A percentile compares a stretch with the other conserved stretches of the same genome.
phyloP scores from a whole-genome alignment of 2,329 filamentous ascomycete genomes.

The Pseudogymnoascus sp. region DNA sequence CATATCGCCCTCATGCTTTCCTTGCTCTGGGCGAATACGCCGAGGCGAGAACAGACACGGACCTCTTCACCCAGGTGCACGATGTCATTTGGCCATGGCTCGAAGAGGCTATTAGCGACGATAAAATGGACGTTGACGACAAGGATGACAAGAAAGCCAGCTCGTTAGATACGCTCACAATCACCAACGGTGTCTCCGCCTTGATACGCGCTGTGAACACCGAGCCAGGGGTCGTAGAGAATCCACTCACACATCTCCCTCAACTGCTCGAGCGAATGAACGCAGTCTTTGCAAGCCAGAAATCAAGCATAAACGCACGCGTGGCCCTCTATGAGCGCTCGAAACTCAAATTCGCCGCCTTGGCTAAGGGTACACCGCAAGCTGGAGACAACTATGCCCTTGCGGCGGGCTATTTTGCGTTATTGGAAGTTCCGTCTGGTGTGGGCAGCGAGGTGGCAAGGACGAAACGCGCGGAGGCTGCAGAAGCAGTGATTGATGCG shows the following conservation, averaged over 20 bases:
- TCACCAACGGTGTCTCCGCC: slow-evolving; percentile 27
- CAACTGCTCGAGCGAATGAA: slow-evolving; percentile 22
- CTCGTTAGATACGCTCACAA: slow-evolving; percentile 24
- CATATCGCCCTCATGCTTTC: slow-evolving; percentile 72
- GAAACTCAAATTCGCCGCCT: slow-evolving; percentile 25
- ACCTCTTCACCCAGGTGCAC: slow-evolving; percentile 62
- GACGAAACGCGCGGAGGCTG: slow-evolving; percentile 28
- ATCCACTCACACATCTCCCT: slow-evolving; percentile 22
- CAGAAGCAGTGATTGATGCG: slow-evolving; percentile 24
- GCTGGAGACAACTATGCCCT: slow-evolving; percentile 19
- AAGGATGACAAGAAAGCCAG: slow-evolving; percentile 18
- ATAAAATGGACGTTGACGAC: slow-evolving; percentile 55
- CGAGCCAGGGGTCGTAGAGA: slow-evolving; percentile 14
- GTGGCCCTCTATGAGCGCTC: slow-evolving; percentile 27
- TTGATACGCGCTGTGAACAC: slow-evolving; percentile 28
- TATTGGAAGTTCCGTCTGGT: slow-evolving; percentile 26
- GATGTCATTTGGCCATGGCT: slow-evolving; percentile 58
- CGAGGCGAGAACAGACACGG: slow-evolving; percentile 59
- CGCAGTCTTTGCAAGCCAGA: slow-evolving; percentile 22
- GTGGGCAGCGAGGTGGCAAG: slow-evolving; percentile 28
- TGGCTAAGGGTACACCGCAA: slow-evolving; percentile 17
- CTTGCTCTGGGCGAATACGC: slow-evolving; percentile 65
- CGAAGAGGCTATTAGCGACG: slow-evolving; percentile 50
- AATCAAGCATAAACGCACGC: slow-evolving; percentile 25
- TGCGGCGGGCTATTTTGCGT: slow-evolving; percentile 20